Evolutionary conservation across 1,284 basidiomycete genomes (phyloP).

Genomic region (Sanghuangporus baumii): DNA sequence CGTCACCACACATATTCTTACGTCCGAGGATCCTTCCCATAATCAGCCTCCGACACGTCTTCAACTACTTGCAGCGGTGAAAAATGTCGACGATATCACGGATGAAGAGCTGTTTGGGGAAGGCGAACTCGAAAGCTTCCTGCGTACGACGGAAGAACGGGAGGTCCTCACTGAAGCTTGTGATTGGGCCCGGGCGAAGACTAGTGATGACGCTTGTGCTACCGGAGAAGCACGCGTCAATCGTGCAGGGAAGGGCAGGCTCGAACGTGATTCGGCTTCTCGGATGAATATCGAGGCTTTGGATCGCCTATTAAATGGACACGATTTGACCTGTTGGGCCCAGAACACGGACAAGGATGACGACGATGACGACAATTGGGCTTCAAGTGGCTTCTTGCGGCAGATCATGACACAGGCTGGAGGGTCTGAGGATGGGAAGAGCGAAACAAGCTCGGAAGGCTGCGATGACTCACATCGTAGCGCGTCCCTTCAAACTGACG

Average conservation of each 20-base stretch:
- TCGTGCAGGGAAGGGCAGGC: not conserved
- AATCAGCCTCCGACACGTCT: conserved; percentile 48
- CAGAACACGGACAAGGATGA: conserved; percentile 9
- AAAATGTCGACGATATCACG: conserved; percentile 39
- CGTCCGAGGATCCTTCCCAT: conserved; percentile 35
- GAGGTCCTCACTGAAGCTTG: conserved; percentile 28
- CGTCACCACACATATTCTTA: conserved; percentile 42
- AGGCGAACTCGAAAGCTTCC: conserved; percentile 45
- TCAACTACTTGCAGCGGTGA: conserved; percentile 51
- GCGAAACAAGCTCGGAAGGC: not conserved
- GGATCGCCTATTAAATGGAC: conserved; percentile 13
- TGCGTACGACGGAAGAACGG: conserved; percentile 40
- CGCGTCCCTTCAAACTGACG: not conserved
- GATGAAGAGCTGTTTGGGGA: conserved; percentile 53
- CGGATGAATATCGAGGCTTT: conserved; percentile 13
- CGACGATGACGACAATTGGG: conserved; percentile 7
- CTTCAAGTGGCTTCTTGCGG: not conserved
- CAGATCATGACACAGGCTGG: not conserved
- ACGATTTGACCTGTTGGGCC: not conserved
- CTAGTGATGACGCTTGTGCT: conserved; percentile 20
- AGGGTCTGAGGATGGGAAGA: not conserved
- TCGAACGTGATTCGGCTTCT: not conserved
- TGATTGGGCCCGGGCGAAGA: conserved; percentile 27
- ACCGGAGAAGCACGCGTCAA: not conserved
- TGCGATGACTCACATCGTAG: not conserved